phyloP scores from a whole-genome alignment of 2,329 filamentous ascomycete genomes.

The Pseudodiploospora longispora region DNA sequence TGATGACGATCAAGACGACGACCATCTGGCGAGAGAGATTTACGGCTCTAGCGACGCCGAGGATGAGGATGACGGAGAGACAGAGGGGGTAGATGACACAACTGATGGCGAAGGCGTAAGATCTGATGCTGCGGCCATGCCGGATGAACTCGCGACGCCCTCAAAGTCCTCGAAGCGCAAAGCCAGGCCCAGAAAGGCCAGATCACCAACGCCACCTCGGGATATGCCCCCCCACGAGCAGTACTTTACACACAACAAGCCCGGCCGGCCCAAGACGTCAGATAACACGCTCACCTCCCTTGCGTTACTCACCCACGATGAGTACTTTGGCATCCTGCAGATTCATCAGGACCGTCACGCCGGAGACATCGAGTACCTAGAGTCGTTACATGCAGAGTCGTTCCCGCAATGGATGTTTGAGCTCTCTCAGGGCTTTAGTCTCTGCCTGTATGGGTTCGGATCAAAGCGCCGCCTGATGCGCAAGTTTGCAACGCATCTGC shows the following conservation, averaged over 20 bases:
- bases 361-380: constrained; percentile 61
- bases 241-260: constrained; percentile 89
- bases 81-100: constrained; percentile 38
- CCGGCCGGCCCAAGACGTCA: constrained; percentile 74
- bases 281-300: constrained; percentile 73
- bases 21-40: constrained; percentile 13
- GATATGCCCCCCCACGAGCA: constrained; percentile 81
- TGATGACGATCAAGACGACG: constrained; percentile 47
- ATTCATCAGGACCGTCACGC: constrained; percentile 61
- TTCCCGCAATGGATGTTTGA: constrained; percentile 94
- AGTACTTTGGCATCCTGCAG: constrained; percentile 67
- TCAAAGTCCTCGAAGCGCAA: constrained; percentile 30
- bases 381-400: constrained; percentile 67
- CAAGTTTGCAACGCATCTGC: constrained; percentile 65
- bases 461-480: constrained; percentile 73
- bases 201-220: constrained; percentile 70
- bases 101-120: constrained; percentile 13
- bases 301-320: constrained; percentile 76
- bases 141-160: constrained; percentile 32
- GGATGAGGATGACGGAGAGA: constrained; percentile 60
- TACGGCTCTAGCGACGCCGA: constrained; percentile 62
- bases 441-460: constrained; percentile 89
- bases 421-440: constrained; percentile 73
- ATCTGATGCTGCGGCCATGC: constrained; percentile 4
- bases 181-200: constrained; percentile 25